These are phyloP conservation scores for Oehlia diaphana DNA, from an alignment of 192 early-diverging fungal species.

Conservation along the genomic window DNA sequence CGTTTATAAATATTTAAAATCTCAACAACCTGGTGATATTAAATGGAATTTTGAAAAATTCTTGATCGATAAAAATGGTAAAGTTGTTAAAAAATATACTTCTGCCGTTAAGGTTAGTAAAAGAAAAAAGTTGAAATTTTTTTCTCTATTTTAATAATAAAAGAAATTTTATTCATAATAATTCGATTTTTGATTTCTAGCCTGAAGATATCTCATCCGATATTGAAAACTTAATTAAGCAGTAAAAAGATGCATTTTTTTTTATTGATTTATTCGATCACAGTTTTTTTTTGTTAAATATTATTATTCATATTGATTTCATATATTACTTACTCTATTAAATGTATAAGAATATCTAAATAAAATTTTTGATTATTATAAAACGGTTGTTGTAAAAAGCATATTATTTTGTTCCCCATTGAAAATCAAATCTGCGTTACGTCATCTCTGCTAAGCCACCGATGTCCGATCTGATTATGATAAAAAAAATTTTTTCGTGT, in stretches of 20 bases:
- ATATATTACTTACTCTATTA: no score
- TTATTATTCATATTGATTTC: no score
- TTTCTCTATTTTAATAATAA: background rate
- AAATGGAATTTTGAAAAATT: slow-evolving; percentile 93
- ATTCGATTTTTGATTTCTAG: background rate
- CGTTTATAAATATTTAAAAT: slow-evolving; percentile 67
- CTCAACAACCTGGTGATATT: slow-evolving; percentile 57
- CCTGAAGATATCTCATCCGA: background rate
- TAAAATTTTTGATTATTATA: no score
- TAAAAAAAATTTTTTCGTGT: background rate
- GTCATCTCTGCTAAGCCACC: background rate
- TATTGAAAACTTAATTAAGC: no score
- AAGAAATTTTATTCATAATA: no score
- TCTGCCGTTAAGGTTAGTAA: background rate
- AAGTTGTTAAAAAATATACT: slow-evolving; percentile 65
- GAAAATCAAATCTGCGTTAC: no score
- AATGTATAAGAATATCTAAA: background rate
- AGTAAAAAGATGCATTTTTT: no score
- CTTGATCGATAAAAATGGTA: slow-evolving; percentile 65
- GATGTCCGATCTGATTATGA: no score
- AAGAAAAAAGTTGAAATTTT: background rate
- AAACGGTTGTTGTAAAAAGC: no score
- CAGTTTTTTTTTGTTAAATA: no score
- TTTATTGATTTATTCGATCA: no score
- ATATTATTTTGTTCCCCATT: no score